Conservation (phyloP, 2,329 filamentous ascomycete species). For the Claviceps arundinis region DNA sequence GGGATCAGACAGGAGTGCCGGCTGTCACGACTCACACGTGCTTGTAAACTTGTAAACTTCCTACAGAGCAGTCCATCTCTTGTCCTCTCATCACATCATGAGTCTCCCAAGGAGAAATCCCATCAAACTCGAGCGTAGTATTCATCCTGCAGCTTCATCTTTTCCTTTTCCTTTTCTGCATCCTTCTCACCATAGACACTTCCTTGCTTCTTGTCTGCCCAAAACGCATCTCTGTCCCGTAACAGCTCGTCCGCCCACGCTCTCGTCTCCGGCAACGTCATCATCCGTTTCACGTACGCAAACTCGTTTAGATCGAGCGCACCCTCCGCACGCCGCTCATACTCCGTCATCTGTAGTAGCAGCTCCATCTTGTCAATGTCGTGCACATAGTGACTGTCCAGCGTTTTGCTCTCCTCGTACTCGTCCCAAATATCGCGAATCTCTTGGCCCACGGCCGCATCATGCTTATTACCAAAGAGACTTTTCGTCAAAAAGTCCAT, state of each 20-base stretch:
- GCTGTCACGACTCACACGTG: not conserved
- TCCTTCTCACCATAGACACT: slow-evolving; percentile 32
- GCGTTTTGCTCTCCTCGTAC: slow-evolving; percentile 77
- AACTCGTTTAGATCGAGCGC: slow-evolving; percentile 76
- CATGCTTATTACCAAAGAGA: slow-evolving; percentile 61
- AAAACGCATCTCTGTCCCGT: slow-evolving; percentile 61
- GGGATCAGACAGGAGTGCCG: not conserved
- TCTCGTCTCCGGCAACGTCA: slow-evolving; percentile 65
- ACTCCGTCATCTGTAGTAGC: slow-evolving; percentile 89
- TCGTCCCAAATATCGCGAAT: slow-evolving; percentile 82
- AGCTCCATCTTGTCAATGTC: slow-evolving; percentile 97
- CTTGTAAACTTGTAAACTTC: not conserved
- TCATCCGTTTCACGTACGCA: slow-evolving; percentile 58
- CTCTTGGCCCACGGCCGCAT: slow-evolving; percentile 53
- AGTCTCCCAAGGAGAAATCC: not conserved
- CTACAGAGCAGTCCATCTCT: not conserved
- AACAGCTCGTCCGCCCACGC: slow-evolving; percentile 68
- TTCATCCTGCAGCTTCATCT: slow-evolving; percentile 29
- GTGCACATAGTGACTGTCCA: slow-evolving; percentile 82
- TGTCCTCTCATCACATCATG: not conserved
- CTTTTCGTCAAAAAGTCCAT: slow-evolving; percentile 79
- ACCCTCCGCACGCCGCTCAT: slow-evolving; percentile 60
- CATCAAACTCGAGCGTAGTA: slow-evolving; percentile 28
- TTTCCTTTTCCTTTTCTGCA: slow-evolving; percentile 23
- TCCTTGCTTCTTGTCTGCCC: slow-evolving; percentile 40